phyloP scores from a whole-genome alignment of 768 basidiomycete species.

The Mrakia blollopis region DNA sequence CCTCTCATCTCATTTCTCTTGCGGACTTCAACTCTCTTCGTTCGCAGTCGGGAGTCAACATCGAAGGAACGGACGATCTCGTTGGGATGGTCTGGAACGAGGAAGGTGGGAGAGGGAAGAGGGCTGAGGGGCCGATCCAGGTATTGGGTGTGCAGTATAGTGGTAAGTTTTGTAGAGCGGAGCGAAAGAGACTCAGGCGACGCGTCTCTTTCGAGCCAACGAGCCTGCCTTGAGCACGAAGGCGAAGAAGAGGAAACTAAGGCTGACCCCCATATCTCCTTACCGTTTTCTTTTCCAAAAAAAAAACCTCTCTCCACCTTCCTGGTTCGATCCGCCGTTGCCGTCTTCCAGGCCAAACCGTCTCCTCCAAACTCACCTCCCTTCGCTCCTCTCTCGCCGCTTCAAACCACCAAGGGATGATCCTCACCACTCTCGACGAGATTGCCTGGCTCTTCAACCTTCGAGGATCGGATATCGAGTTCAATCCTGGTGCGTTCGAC shows the following conservation, averaged over 20 bases:
- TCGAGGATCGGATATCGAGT: slow-evolving; percentile 85
- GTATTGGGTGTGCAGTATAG: background rate
- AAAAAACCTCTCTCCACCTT: too few relatives aligned
- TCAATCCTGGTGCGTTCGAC: slow-evolving; percentile 58
- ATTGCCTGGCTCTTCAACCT: slow-evolving; percentile 69
- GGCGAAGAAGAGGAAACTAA: background rate
- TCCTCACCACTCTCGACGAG: slow-evolving; percentile 87
- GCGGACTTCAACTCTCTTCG: background rate
- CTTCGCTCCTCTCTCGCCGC: slow-evolving; percentile 62
- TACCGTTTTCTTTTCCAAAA: background rate
- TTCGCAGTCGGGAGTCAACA: background rate
- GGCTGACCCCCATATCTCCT: background rate
- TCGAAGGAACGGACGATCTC: background rate
- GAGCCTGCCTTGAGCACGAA: too few relatives aligned
- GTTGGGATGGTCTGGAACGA: background rate
- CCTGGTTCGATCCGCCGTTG: background rate
- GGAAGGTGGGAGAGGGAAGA: background rate
- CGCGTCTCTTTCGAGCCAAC: too few relatives aligned
- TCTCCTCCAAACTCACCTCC: slow-evolving; percentile 61
- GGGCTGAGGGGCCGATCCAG: background rate
- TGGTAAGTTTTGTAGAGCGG: background rate
- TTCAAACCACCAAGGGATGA: slow-evolving; percentile 56
- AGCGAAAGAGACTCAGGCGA: too few relatives aligned
- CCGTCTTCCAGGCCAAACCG: slow-evolving; percentile 52
- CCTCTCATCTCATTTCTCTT: background rate